A percentile compares a stretch with the other conserved stretches of the same genome.
phyloP scores from a whole-genome alignment of 1,284 basidiomycete genomes.

The Apiotrichum gracile region DNA sequence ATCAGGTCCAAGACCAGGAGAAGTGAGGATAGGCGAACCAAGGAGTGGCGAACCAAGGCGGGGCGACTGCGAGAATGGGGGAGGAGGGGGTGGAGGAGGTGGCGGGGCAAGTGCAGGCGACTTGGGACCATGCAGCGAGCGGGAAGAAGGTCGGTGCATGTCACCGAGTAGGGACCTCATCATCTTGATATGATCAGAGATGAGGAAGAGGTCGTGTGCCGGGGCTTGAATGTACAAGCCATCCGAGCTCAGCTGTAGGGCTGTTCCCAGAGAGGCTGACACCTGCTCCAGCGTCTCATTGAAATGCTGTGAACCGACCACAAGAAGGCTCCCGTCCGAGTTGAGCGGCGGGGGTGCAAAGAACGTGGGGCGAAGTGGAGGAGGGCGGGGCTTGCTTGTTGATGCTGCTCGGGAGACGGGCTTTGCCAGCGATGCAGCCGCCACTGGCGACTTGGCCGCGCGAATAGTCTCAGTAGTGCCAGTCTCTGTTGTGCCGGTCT shows the following conservation, averaged over 20 bases:
- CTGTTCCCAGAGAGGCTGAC: neutral
- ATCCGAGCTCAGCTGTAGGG: neutral
- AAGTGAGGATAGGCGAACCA: neutral
- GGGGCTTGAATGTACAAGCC: neutral
- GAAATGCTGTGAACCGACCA: neutral
- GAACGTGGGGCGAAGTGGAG: neutral
- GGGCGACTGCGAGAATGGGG: neutral
- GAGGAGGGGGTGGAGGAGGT: neutral
- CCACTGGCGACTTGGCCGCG: neutral
- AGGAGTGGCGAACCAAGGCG: neutral
- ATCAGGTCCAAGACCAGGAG: neutral
- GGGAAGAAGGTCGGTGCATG: neutral
- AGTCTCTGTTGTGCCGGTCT: neutral
- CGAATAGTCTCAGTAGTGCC: neutral
- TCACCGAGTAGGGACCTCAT: neutral
- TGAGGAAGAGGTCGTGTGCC: neutral
- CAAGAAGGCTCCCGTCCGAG: neutral
- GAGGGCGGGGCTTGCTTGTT: neutral
- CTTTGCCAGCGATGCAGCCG: neutral
- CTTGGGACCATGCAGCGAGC: neutral
- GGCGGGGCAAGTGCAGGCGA: neutral
- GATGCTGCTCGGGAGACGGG: neutral
- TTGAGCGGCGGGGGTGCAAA: neutral
- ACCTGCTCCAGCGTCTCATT: neutral
- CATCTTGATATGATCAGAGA: neutral